Percentiles rank a stretch among this genome's conserved stretches.
Evolutionary conservation across 148 eudicot genomes (phyloP).

Genomic region (Gaultheria prostrata): DNA sequence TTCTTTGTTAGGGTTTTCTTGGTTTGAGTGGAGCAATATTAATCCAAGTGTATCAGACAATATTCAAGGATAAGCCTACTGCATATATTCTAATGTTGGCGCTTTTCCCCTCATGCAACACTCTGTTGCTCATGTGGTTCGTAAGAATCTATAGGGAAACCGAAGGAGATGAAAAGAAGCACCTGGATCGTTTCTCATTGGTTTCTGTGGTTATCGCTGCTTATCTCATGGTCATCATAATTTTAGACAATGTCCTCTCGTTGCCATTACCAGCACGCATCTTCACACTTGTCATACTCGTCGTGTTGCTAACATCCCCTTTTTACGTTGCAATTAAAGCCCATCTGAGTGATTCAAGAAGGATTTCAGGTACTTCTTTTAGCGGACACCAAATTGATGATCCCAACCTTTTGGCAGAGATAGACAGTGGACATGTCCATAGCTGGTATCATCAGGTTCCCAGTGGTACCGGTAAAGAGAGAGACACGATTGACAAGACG

Average conservation of each 20-base stretch:
- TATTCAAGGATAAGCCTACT: conserved; percentile 46
- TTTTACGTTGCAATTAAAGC: conserved; percentile 48
- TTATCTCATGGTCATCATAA: conserved; percentile 52
- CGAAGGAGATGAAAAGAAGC: conserved; percentile 45
- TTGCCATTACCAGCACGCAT: conserved; percentile 36
- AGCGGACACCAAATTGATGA: conserved; percentile 17
- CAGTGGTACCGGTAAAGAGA: neutral
- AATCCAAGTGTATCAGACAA: conserved; percentile 60
- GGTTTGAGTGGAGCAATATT: conserved; percentile 81
- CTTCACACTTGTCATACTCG: conserved; percentile 30
- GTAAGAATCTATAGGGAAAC: conserved; percentile 40
- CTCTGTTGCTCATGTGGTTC: conserved; percentile 62
- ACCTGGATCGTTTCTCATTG: conserved; percentile 53
- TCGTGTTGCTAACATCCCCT: conserved; percentile 48
- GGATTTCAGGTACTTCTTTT: conserved; percentile 19
- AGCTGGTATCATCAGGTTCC: conserved; percentile 23
- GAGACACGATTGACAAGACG: neutral
- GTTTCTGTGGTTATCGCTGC: conserved; percentile 50
- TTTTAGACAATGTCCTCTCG: conserved; percentile 42
- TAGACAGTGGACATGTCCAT: neutral
- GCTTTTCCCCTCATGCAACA: conserved; percentile 45
- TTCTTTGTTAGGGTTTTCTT: conserved; percentile 52
- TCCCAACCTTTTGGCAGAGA: neutral
- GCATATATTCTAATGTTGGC: conserved; percentile 59
- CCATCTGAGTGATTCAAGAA: conserved; percentile 25